Conservation (phyloP, 306 rosid species). For the Abrus pulchellus region DNA sequence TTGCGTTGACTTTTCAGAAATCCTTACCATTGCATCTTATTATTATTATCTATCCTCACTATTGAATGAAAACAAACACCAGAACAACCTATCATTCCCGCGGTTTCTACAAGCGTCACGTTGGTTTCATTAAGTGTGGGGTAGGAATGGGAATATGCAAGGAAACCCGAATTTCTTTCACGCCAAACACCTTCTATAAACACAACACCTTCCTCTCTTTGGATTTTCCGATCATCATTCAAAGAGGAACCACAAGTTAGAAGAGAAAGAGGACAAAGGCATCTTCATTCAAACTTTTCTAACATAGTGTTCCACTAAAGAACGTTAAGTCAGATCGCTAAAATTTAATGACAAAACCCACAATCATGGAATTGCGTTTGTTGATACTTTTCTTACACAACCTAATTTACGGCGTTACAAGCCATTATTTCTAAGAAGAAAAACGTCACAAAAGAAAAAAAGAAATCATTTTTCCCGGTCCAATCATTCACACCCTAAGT, state of each 20-base stretch:
- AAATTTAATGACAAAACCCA: not conserved
- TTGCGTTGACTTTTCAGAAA: conserved; percentile 30
- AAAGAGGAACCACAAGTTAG: conserved; percentile 11
- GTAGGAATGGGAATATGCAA: conserved; percentile 25
- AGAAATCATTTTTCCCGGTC: not conserved
- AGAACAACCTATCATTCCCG: not conserved
- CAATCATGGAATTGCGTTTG: not conserved
- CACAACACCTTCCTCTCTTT: conserved; percentile 30
- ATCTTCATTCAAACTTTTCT: conserved; percentile 16
- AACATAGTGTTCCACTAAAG: not conserved
- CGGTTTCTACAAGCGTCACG: conserved; percentile 18
- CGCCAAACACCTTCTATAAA: conserved; percentile 13
- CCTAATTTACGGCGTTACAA: not conserved
- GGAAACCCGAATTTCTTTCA: conserved; percentile 21
- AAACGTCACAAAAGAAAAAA: not conserved
- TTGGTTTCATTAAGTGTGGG: conserved; percentile 40
- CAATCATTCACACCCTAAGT: conserved; percentile 45
- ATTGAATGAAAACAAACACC: conserved; percentile 22
- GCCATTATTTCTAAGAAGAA: not conserved
- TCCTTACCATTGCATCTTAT: not conserved
- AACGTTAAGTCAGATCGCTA: not conserved
- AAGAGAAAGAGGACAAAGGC: not conserved
- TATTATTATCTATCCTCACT: not conserved
- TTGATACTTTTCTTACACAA: conserved; percentile 41
- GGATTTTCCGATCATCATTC: conserved; percentile 12